Base-by-base conservation (phyloP, 306 rosid species). In the Sechiopsis laciniata region DNA sequence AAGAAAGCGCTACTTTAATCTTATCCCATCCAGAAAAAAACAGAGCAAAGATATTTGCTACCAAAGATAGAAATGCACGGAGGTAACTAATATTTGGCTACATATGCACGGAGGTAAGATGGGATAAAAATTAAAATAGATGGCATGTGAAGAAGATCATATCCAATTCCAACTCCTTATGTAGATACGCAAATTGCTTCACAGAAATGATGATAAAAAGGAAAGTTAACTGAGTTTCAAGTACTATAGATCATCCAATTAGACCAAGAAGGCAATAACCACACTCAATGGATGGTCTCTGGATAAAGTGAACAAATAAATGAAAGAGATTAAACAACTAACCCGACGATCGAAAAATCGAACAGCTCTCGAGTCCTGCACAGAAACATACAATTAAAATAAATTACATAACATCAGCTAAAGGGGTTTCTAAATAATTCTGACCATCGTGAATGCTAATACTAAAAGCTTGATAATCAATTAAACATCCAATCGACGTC, bases 281-380 rank as follows among this genome's bases (percentile, higher is more conserved):
- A 59, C 13, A 24, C 37, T 8, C 26, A 4, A 26, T 12, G 45
- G 40, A 46, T 42, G 19, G 37, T 35, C 55, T n/a, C 16, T 2
- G 35, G 4, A 46, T 8, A 67, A 46, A 68, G 40, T 68, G 46
- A 68, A 16, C 29, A 29, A 70, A 51, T 77, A 75, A 77, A 32
- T 5, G 22, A 69, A 75, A 71, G 32, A 46, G 46, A 45, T 20
- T 42, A 15, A 32, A 74, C 24, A 48, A 87, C 92, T 85, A 59
- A 91, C 99, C 89, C 95, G 88, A 57, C 96, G 96, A 83, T 94
- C 96, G 81, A 94, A 94, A 76, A 91, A 75, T 9, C 99, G 90
- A 80, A 94, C 76, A 71, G 97, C 95, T 80, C 99, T 94, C 58
- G 92, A 55, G 60, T 94, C 99, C 99, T 91, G 92, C 74, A 81